A percentile compares a stretch with the other conserved stretches of the same genome.
Conservation (phyloP, 345 rosid genomes). For the Sisymbrium altissimum region DNA sequence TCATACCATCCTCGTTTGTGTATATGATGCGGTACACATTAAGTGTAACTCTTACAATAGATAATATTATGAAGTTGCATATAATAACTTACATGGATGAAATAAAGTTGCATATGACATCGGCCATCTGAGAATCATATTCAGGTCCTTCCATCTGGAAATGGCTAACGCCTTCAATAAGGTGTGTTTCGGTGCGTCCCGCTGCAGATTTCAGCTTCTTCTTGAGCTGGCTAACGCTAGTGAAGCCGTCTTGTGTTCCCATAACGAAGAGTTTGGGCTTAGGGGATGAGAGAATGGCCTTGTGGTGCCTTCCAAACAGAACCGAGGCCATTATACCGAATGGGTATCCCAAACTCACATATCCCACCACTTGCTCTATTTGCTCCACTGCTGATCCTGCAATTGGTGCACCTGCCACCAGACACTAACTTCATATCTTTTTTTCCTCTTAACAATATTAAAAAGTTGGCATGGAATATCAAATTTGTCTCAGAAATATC, state of each 20-base stretch:
- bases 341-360: slow-evolving; percentile 85
- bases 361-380: slow-evolving; percentile 70
- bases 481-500: not conserved
- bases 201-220: slow-evolving; percentile 69
- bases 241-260: slow-evolving; percentile 95
- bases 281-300: slow-evolving; percentile 60
- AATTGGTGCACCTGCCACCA: slow-evolving; percentile 80
- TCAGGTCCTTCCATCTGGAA: slow-evolving; percentile 95
- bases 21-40: not conserved
- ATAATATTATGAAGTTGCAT: slow-evolving; percentile 35
- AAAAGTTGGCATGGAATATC: not conserved
- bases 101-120: slow-evolving; percentile 53
- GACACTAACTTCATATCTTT: not conserved
- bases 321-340: slow-evolving; percentile 78
- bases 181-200: slow-evolving; percentile 65
- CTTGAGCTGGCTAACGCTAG: slow-evolving; percentile 77
- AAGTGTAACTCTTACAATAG: slow-evolving; percentile 25
- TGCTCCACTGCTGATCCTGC: slow-evolving; percentile 90
- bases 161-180: slow-evolving; percentile 85
- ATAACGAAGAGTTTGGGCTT: slow-evolving; percentile 90
- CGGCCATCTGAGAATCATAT: slow-evolving; percentile 77
- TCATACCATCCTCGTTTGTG: not conserved
- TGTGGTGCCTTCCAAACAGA: slow-evolving; percentile 88
- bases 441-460: not conserved
- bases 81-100: slow-evolving; percentile 49